A percentile compares a stretch with the other conserved stretches of the same genome.
Conservation (phyloP, 257 asterid species). For the Anisodus acutangulus region DNA sequence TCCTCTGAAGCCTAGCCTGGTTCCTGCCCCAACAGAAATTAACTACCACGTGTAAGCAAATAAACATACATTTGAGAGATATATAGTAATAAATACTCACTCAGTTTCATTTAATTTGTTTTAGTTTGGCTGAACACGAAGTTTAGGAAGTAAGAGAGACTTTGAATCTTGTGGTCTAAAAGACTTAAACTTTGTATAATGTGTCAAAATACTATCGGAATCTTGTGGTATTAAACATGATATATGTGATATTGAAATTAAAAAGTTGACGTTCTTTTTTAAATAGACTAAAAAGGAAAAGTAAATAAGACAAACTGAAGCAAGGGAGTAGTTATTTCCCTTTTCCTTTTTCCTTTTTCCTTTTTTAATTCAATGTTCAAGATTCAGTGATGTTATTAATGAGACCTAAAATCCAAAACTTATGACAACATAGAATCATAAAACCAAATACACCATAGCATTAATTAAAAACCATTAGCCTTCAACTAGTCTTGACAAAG, state of each 20-base stretch:
- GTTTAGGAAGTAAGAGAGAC: too few relatives aligned
- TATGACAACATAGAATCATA: neutral
- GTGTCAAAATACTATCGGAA: too few relatives aligned
- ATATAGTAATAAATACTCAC: too few relatives aligned
- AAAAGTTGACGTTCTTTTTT: too few relatives aligned
- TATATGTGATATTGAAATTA: too few relatives aligned
- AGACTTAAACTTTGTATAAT: neutral
- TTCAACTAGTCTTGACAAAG: neutral
- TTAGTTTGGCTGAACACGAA: neutral
- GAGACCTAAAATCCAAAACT: neutral
- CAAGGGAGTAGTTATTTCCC: neutral
- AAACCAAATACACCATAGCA: too few relatives aligned
- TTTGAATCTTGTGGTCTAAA: neutral
- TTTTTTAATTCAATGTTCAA: neutral
- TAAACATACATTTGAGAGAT: neutral
- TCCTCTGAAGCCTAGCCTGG: slow-evolving; percentile 87
- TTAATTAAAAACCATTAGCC: neutral
- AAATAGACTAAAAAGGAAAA: neutral
- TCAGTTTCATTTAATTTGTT: neutral
- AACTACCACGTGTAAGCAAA: neutral
- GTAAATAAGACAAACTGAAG: neutral
- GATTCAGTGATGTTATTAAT: neutral
- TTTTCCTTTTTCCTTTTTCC: neutral
- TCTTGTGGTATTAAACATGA: too few relatives aligned
- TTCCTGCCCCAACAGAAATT: slow-evolving; percentile 48